Conservation (phyloP, 1,139 yeast genomes). For the Kodamaea anthophila region DNA sequence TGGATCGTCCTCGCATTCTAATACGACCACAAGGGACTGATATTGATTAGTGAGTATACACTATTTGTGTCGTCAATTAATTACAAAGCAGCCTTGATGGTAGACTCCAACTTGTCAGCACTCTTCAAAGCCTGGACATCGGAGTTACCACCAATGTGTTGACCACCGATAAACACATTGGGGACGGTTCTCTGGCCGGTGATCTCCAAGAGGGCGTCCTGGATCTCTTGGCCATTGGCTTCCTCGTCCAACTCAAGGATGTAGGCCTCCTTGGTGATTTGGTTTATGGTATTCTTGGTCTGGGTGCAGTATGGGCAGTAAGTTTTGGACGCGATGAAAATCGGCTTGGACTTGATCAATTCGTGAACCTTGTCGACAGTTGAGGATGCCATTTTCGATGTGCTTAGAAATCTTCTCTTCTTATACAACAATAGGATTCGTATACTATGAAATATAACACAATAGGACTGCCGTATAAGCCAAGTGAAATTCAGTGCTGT, state of each 20-base stretch:
- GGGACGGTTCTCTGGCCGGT: slow-evolving; percentile 95
- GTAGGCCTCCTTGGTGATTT: slow-evolving; percentile 48
- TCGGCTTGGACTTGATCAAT: slow-evolving; percentile 58
- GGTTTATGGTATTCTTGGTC: slow-evolving; percentile 52
- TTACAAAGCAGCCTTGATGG: slow-evolving; percentile 23
- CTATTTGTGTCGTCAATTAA: no score
- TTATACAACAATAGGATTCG: no score
- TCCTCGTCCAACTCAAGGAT: slow-evolving; percentile 58
- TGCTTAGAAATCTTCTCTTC: slow-evolving; percentile 11
- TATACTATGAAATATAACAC: no score
- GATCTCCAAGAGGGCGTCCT: slow-evolving; percentile 65
- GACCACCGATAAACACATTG: slow-evolving; percentile 79
- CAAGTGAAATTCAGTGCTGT: no score
- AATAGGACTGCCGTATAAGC: no score
- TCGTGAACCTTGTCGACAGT: slow-evolving; percentile 52
- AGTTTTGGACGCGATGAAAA: slow-evolving; percentile 78
- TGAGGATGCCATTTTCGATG: slow-evolving; percentile 27
- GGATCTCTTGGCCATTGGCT: slow-evolving; percentile 49
- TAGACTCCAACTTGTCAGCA: slow-evolving; percentile 17
- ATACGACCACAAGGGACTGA: no score
- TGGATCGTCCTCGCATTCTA: no score
- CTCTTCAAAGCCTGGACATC: slow-evolving; percentile 61
- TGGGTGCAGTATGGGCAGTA: slow-evolving; percentile 70
- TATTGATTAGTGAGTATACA: no score
- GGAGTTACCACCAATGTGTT: slow-evolving; percentile 93